Evolutionary conservation across 2,329 filamentous ascomycete genomes (phyloP), one percentile per base, ranked within the genome.

Genomic region (Diaporthe citri): DNA sequence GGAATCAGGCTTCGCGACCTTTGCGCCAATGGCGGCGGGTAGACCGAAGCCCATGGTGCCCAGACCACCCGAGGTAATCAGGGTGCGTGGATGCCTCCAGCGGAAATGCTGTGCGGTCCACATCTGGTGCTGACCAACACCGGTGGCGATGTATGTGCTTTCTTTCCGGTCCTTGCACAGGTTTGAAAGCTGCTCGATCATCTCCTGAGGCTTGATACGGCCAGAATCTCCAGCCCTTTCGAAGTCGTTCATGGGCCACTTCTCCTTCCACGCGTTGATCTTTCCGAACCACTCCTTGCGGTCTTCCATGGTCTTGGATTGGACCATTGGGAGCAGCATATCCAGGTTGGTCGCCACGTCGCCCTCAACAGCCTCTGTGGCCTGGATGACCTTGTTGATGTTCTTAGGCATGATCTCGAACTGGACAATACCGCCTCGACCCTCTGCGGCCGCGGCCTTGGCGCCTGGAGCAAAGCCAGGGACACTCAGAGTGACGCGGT

Each of bases 361-460:
- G 75, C 97, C 97, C 86, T 98, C 96, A 25, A 98, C 93, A 60
- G 97, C 96, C 86, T 98, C 95, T 56, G 94, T 98, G 10, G 96
- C 96, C 86, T 98, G 95, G 20, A 99, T 94, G 56, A 98, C 96
- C 90, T 98, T 99, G 92, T 98, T 98, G 87, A 98, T 98, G 88
- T 99, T 98, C 92, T 99, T 99, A 80, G 97, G 96, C 93, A 98
- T 94, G 81, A 99, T 96, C 83, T 98, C 96, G 81, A 98, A 98
- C 85, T 99, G 96, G 22, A 98, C 91, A 80, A 99, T 98, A 81
- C 97, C 97, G 80, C 97, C 97, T 77, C 95, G 94, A 72, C 92
- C 92, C 86, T 98, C 94, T 15, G 90, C 88, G 6, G 95, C 96
- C 0, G 97, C 97, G 20, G 92, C 91, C 86, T 94, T 97, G 59